Evolutionary conservation across 108 stramenopile species (phyloP).

Genomic region (Pelagomonas calceolata): DNA sequence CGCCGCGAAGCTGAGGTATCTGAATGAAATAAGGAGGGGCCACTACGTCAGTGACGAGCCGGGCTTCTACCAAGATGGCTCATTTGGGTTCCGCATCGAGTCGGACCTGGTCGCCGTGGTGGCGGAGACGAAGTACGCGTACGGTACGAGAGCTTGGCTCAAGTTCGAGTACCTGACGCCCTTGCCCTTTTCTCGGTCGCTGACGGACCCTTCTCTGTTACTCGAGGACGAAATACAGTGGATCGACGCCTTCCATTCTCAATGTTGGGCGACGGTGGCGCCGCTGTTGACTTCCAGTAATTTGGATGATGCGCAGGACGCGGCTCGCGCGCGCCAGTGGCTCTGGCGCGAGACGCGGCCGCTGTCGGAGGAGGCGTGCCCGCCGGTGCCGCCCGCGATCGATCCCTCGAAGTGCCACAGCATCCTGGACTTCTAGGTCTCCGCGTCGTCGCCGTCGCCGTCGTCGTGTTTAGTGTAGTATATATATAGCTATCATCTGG

Average conservation of each 20-base stretch:
- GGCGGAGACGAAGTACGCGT: background rate
- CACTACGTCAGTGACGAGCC: slow-evolving; percentile 53
- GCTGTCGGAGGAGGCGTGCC: too few relatives aligned
- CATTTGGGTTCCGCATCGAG: slow-evolving; percentile 49
- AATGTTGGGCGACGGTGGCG: background rate
- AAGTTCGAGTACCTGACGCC: slow-evolving; percentile 26
- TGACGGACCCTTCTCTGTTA: slow-evolving; percentile 14
- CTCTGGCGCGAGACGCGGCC: too few relatives aligned
- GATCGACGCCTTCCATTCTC: slow-evolving; percentile 23
- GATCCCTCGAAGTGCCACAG: too few relatives aligned
- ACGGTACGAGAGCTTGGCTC: slow-evolving; percentile 7
- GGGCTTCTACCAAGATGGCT: slow-evolving; percentile 46
- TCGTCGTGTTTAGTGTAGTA: too few relatives aligned
- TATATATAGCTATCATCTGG: too few relatives aligned
- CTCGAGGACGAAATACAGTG: slow-evolving; percentile 4
- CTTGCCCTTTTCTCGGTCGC: slow-evolving; percentile 16
- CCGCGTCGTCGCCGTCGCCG: too few relatives aligned
- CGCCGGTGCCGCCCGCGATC: too few relatives aligned
- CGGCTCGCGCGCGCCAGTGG: too few relatives aligned
- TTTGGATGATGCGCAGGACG: background rate
- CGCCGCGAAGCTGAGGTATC: slow-evolving; percentile 4
- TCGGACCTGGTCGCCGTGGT: slow-evolving; percentile 14
- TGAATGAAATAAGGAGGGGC: slow-evolving; percentile 20
- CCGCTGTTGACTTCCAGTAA: too few relatives aligned
- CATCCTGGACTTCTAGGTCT: too few relatives aligned